Evolutionary conservation across 441 rosid genomes (phyloP).

Genomic region (Heliophila coronopifolia): DNA sequence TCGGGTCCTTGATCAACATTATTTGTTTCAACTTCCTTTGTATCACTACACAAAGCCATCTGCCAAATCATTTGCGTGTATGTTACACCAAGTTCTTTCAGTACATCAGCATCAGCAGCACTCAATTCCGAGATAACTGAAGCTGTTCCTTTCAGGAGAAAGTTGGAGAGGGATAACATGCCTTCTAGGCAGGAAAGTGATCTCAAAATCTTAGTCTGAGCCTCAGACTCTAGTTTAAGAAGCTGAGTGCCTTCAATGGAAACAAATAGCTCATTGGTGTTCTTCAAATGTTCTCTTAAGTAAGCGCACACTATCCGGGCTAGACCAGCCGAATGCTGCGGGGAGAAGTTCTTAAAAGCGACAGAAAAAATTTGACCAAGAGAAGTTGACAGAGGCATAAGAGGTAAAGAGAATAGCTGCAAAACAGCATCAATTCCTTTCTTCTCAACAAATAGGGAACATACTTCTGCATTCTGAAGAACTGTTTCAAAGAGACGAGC

Average conservation of each 20-base stretch:
- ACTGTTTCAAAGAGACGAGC: constrained; percentile 90
- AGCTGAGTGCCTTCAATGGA: constrained; percentile 63
- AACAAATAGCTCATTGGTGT: constrained; percentile 48
- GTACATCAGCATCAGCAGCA: constrained; percentile 80
- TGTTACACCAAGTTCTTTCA: constrained; percentile 74
- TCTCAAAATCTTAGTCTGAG: constrained; percentile 54
- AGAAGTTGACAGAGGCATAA: constrained; percentile 72
- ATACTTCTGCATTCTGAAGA: constrained; percentile 95
- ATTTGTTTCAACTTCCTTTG: constrained; percentile 65
- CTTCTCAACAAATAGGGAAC: constrained; percentile 88
- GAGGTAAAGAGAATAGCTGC: constrained; percentile 66
- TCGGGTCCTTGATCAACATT: constrained; percentile 51
- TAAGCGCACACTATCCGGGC: constrained; percentile 76
- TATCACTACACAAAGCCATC: constrained; percentile 61
- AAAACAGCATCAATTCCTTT: constrained; percentile 85
- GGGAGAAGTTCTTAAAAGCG: constrained; percentile 92
- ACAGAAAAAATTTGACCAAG: constrained; percentile 73
- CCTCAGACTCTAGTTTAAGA: constrained; percentile 44
- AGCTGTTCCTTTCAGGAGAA: constrained; percentile 72
- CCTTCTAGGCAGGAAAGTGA: constrained; percentile 77
- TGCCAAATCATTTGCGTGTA: constrained; percentile 85
- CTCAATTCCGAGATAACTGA: constrained; percentile 78
- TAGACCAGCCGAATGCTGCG: constrained; percentile 78
- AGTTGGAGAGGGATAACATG: constrained; percentile 65
- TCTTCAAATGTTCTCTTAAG: constrained; percentile 65